Evolutionary conservation across 345 rosid genomes (phyloP), one percentile per base, ranked within the genome.

Genomic region (Salix dunnii): DNA sequence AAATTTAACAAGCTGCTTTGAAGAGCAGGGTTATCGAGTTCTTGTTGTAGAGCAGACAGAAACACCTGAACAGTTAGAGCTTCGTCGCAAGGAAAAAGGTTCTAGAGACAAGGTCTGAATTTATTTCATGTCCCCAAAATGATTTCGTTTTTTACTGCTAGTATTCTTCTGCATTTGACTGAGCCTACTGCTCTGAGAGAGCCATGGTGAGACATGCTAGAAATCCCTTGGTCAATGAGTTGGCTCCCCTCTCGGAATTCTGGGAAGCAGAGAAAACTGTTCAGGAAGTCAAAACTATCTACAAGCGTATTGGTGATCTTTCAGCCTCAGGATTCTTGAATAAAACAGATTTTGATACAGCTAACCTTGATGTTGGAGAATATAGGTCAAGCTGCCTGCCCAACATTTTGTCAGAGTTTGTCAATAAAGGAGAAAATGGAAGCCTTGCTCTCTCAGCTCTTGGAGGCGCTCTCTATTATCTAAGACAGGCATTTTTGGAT

Each of bases 31-130:
- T 51, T 91, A 91, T 87, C 91, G 98, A 82, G 97, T 96, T 87
- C 95, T 96, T 76, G 97, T 92, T 12, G 87, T 92, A 64, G 99
- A 96, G 88, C 99, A 93, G 87, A 96, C 98, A 33, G 98, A 96
- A 89, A 96, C 97, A 76, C 98, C 99, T 77, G 95, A 91, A 81
- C 99, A 93, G 82, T 85, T 96, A 82, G 99, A 93, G 83, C 85
- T 81, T 80, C 99, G 98, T 46, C 93, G 97, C 76, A 93, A 86
- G 82, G 96, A 90, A 78, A 87, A 87, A 78, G 97, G 99, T 77
- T 87, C 94, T 77, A 93, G 89, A 79, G 99, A 96, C 88, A 96
- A 91, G 94, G 99, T 93, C 55, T 71, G 75, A 10, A 27, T 35
- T 35, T 25, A 2, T 55, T 64, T 67, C 27, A 23, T 38, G 36